Conservation (phyloP, 352 stramenopile genomes). For the Blastocystis sp. region DNA sequence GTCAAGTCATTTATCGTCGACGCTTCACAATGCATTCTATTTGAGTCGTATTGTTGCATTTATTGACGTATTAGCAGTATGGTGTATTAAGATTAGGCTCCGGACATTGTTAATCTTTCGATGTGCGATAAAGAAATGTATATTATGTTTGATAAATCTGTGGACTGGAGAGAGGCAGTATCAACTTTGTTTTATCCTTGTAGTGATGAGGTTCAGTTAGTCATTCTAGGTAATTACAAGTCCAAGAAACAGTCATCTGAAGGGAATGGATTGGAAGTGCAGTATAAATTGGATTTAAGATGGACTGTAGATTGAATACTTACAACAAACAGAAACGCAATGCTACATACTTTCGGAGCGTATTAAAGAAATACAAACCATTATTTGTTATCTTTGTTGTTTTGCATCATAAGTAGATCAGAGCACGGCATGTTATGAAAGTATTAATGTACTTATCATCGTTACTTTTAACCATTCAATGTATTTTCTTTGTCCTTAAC, state of each 20-base stretch:
- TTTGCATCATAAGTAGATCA: neutral
- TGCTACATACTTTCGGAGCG: neutral
- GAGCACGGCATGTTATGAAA: neutral
- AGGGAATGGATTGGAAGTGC: neutral
- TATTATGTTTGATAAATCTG: neutral
- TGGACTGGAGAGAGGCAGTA: neutral
- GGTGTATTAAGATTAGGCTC: neutral
- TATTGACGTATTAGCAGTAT: neutral
- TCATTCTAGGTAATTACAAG: neutral
- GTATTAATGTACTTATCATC: neutral
- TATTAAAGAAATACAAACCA: neutral
- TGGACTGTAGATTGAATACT: neutral
- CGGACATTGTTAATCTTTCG: neutral
- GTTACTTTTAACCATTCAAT: neutral
- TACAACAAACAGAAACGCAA: neutral
- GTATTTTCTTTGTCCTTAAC: neutral
- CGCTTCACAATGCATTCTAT: neutral
- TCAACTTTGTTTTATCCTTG: conserved; percentile 7
- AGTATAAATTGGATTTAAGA: neutral
- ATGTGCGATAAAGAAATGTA: neutral
- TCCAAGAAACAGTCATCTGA: neutral
- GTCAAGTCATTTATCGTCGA: neutral
- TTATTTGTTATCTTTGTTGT: neutral
- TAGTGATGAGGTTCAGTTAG: neutral
- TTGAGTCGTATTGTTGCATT: neutral